phyloP scores from a whole-genome alignment of 2,329 filamentous ascomycete species.

The Aspergillus ustus region DNA sequence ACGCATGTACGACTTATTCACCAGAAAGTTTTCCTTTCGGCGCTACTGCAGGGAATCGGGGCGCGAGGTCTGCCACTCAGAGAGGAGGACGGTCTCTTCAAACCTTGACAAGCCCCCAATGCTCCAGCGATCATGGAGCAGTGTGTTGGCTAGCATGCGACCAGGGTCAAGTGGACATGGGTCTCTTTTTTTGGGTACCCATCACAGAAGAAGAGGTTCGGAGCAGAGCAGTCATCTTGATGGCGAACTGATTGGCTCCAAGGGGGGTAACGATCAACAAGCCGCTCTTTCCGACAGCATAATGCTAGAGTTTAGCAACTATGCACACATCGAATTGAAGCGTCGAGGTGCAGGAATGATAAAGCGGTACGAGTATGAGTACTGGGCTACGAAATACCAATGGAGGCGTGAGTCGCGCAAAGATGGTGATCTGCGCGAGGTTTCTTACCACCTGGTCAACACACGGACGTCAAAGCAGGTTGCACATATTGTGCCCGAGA shows the following conservation, averaged over 20 bases:
- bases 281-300: constrained; percentile 72
- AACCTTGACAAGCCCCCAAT: constrained; percentile 55
- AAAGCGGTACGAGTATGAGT: constrained; percentile 88
- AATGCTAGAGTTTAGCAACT: constrained; percentile 95
- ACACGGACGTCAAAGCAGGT: constrained; percentile 67
- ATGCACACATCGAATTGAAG: constrained; percentile 84
- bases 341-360: constrained; percentile 67
- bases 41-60: constrained; percentile 93
- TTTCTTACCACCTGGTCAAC: constrained; percentile 80
- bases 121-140: constrained; percentile 64
- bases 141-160: constrained; percentile 60
- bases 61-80: constrained; percentile 87
- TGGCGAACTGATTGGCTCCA: constrained; percentile 19
- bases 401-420: constrained; percentile 79
- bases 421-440: constrained; percentile 64
- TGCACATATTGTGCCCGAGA: constrained; percentile 84
- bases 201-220: constrained; percentile 62
- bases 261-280: constrained; percentile 19
- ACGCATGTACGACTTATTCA: constrained; percentile 88
- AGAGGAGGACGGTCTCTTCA: constrained; percentile 63
- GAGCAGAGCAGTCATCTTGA: constrained; percentile 50
- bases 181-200: constrained; percentile 40
- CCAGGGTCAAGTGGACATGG: constrained; percentile 59
- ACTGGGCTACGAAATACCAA: constrained; percentile 84
- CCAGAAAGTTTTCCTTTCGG: constrained; percentile 85